phyloP scores from a whole-genome alignment of 495 filamentous ascomycete genomes.

The Xylaria sp. region DNA sequence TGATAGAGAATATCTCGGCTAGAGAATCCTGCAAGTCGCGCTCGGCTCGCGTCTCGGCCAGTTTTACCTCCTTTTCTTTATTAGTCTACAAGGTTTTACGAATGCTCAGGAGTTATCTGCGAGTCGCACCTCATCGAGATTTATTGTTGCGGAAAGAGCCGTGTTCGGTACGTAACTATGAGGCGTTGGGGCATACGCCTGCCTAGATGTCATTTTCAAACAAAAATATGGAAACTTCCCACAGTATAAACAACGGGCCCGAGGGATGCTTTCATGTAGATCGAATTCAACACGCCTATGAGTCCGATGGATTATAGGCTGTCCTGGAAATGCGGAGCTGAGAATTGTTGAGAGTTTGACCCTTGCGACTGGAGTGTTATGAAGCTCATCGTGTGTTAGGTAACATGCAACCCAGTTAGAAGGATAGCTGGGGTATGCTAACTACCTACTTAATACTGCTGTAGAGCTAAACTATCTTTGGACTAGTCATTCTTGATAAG shows the following conservation, averaged over 20 bases:
- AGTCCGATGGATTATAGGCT: not conserved
- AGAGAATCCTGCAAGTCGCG: conserved; percentile 94
- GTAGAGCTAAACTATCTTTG: not conserved
- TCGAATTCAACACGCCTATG: not conserved
- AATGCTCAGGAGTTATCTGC: not conserved
- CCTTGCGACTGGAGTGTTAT: not conserved
- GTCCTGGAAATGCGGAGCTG: not conserved
- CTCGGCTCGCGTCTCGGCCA: conserved; percentile 82
- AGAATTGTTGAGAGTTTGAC: not conserved
- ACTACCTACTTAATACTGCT: not conserved
- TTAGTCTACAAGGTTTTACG: conserved; percentile 7
- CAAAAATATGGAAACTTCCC: not conserved
- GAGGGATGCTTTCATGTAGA: not conserved
- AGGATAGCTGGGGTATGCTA: not conserved
- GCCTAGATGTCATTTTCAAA: conserved; percentile 52
- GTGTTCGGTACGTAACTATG: conserved; percentile 88
- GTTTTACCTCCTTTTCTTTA: conserved; percentile 80
- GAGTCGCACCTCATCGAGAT: conserved; percentile 79
- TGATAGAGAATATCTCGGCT: conserved; percentile 97
- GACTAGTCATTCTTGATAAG: conserved; percentile 27
- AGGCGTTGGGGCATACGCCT: conserved; percentile 84
- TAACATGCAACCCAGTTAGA: not conserved
- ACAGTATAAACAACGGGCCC: not conserved
- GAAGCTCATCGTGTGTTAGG: not conserved
- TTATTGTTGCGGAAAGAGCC: conserved; percentile 82